Base-by-base conservation (phyloP, 2,329 filamentous ascomycete species). In the Aspergillus ruber region DNA sequence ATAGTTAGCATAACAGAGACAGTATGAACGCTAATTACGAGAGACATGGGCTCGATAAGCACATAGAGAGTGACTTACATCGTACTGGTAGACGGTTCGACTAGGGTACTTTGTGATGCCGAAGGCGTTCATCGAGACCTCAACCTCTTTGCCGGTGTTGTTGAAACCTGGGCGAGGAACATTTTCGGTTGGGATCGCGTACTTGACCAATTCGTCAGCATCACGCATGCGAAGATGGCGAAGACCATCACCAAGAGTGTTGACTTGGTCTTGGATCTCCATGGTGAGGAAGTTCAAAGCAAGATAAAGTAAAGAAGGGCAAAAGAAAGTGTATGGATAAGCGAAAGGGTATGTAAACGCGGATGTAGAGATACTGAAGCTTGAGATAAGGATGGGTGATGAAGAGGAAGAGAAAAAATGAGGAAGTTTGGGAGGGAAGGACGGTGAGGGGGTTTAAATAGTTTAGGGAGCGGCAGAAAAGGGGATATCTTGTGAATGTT, bases 51-150 rank as follows among this genome's bases (percentile, higher is more conserved):
- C 10, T 29, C 25, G 10, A 29, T 4, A 29, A 29, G 25, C 9
- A 21, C 18, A 23, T 44, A 15, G 44, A 47, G 15, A 40, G 27
- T 43, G 27, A 78, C 85, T 77, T 71, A 90, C 87, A 71, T 95
- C 89, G 57, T 91, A 97, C 62, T 96, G 90, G 52, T 83, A 83
- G 18, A 96, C 80, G 0, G 80, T 78, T 10, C 74, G 77, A 2
- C 66, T 74, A 0, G 82, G 82, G 47, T 83, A 81, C 8, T 73
- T 68, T 0, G 65, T 68, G 46, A 96, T 83, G 0, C 82, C 77
- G 67, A 84, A 95, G 9, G 88, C 83, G 63, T 97, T 97, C 33
- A 95, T 70, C 2, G 75, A 66, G 1, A 88, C 57, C 0, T 67
- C 60, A 17, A 83, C 75, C 0, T 72, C 62, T 51, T 77, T 79